These are phyloP conservation scores for Pleurostoma richardsiae DNA, from an alignment of 2,329 filamentous ascomycete species.

Conservation along the genomic window DNA sequence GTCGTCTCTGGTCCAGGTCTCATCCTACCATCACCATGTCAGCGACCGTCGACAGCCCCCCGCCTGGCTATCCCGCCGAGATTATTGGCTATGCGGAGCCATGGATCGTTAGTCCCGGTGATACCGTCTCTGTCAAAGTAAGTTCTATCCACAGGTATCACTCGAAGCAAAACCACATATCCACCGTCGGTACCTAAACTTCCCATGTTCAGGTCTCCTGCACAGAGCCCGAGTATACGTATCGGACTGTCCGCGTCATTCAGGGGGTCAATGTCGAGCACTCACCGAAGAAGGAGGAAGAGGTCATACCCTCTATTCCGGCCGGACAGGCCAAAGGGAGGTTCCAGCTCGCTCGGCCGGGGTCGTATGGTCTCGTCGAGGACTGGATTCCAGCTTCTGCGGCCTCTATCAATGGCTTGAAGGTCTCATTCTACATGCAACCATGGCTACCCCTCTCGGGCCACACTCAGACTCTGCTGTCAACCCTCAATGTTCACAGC, in stretches of 20 bases:
- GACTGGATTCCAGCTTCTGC: slow-evolving; percentile 1
- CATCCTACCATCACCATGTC: too few relatives aligned
- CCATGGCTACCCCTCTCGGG: slow-evolving; percentile 5
- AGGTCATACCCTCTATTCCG: slow-evolving; percentile 2
- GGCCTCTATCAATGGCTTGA: neutral
- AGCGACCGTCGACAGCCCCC: neutral
- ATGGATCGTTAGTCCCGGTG: neutral
- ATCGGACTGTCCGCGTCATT: slow-evolving; percentile 9
- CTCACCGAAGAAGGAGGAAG: slow-evolving; percentile 2
- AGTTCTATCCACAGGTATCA: neutral
- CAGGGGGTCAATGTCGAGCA: slow-evolving; percentile 9
- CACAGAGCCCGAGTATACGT: slow-evolving; percentile 8
- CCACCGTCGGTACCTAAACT: neutral
- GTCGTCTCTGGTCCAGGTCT: too few relatives aligned
- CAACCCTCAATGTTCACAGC: neutral
- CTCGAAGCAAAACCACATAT: too few relatives aligned
- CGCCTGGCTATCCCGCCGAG: neutral
- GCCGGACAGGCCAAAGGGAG: neutral
- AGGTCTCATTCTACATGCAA: slow-evolving; percentile 8
- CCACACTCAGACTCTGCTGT: slow-evolving; percentile 4
- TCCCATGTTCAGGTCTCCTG: slow-evolving; percentile 6
- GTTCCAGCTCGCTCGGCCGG: slow-evolving; percentile 3
- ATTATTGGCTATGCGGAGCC: neutral
- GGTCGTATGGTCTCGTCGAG: slow-evolving; percentile 5
- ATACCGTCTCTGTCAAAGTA: neutral